These are phyloP conservation scores for Colletotrichum caudatum DNA, from an alignment of 2,329 filamentous ascomycete species.

Conservation along the genomic window DNA sequence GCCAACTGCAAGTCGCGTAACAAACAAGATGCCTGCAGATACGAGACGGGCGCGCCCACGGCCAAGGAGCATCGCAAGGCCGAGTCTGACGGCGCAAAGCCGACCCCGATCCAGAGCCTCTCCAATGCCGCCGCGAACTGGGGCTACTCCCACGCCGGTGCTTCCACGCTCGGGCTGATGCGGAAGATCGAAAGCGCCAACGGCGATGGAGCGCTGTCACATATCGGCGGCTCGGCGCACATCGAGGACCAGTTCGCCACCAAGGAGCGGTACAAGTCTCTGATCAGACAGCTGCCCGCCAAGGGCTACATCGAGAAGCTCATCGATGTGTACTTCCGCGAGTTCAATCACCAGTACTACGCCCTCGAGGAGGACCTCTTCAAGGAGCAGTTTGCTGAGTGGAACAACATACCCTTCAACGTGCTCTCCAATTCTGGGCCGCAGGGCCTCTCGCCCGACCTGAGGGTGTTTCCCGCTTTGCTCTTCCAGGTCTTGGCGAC, in stretches of 20 bases:
- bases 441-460: constrained; percentile 61
- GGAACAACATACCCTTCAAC: constrained; percentile 66
- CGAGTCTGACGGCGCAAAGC: constrained; percentile 43
- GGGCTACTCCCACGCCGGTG: constrained; percentile 64
- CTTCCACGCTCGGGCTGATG: constrained; percentile 67
- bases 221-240: constrained; percentile 46
- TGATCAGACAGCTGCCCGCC: constrained; percentile 69
- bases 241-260: constrained; percentile 55
- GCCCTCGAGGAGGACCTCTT: constrained; percentile 67
- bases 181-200: constrained; percentile 64
- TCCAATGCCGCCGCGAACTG: constrained; percentile 61
- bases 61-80: constrained; percentile 52
- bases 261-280: constrained; percentile 68
- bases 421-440: constrained; percentile 63
- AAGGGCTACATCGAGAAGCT: constrained; percentile 67
- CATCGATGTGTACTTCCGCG: constrained; percentile 65
- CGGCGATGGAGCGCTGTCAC: constrained; percentile 50
- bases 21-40: constrained; percentile 67
- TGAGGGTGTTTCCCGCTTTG: constrained; percentile 69
- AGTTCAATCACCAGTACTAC: constrained; percentile 71
- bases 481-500: constrained; percentile 70
- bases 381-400: constrained; percentile 62
- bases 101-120: constrained; percentile 49
- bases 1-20: constrained; percentile 69
- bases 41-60: constrained; percentile 64